Base-by-base conservation (phyloP, 2,329 filamentous ascomycete species). In the Scedosporium apiospermum region DNA sequence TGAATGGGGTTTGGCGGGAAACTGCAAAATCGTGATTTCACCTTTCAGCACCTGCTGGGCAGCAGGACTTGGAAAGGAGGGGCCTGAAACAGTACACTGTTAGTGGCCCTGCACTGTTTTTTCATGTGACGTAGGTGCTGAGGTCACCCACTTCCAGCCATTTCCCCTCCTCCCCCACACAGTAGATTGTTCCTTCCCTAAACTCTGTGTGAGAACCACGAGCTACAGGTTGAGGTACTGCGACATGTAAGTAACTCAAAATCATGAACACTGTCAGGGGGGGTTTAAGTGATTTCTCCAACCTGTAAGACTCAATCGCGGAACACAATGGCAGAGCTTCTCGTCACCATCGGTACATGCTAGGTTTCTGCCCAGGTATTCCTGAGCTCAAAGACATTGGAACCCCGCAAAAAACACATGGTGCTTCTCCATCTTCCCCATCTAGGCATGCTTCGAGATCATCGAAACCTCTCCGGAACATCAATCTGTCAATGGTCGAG, bases 211-310 rank as follows among this genome's bases (percentile, higher is more conserved):
- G 57, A n/a, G 18, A 34, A 12, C 38, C 23, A 26, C 18, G 23
- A 55, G 18, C 51, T 55, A 12, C 23, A 12, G 18, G 12, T 18
- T 27, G 51, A 55, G 21, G 51, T 55, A 55, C 51, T 55, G 21
- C 51, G 21, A 55, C 18, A 14, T 23, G 18, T 18, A 27, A 46
- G 59, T 51, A 51, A 26, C 59, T 61, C 26, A 14, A n/a, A 42
- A 53, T 61, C 59, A 61, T 61, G 59, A 61, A 61, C 44, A 51
- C 44, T 21, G 58, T 49, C 58, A 60, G n/a, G 44, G 30, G n/a
- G 14, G 41, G n/a, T 5, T 49, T 42, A 34, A 41, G 42, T 49
- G 41, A 18, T 44, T 49, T 27, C 58, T 49, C 49, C 10, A 41
- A 14, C 41, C 41, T 16, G 58, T 18, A 16, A 18, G 9, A 34